phyloP scores from a whole-genome alignment of 2,329 filamentous ascomycete genomes.

The Mycocentrospora acerina region DNA sequence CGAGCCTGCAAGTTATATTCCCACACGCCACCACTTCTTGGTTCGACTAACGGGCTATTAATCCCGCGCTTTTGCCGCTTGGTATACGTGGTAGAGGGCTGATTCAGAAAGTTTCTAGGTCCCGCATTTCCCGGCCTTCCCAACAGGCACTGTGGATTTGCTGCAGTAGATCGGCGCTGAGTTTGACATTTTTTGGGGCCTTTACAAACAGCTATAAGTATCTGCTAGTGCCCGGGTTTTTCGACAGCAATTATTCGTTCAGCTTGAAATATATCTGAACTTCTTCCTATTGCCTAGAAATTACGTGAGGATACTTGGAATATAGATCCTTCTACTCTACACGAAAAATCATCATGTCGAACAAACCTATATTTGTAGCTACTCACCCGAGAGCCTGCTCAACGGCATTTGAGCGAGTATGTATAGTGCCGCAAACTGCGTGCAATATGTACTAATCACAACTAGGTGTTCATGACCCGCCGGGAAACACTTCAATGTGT shows the following conservation, averaged over 20 bases:
- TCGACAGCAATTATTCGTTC: constrained; percentile 22
- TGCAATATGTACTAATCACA: constrained; percentile 5
- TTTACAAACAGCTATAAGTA: constrained; percentile 21
- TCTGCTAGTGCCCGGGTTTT: constrained; percentile 24
- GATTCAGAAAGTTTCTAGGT: constrained; percentile 13
- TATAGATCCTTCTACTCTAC: constrained; percentile 19
- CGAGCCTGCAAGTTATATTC: not conserved
- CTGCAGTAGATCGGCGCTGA: constrained; percentile 15
- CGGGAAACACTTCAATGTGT: constrained; percentile 77
- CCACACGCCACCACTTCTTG: constrained; percentile 10
- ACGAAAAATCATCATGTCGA: constrained; percentile 58
- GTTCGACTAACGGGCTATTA: constrained; percentile 7
- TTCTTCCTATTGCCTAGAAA: constrained; percentile 4
- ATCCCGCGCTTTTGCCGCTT: constrained; percentile 4
- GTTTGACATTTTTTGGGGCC: constrained; percentile 5
- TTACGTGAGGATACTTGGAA: constrained; percentile 25
- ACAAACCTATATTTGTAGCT: constrained; percentile 83
- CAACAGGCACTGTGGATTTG: constrained; percentile 33
- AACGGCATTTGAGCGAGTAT: constrained; percentile 92
- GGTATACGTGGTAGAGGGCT: constrained; percentile 12
- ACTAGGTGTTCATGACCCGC: constrained; percentile 87
- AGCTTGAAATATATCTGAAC: constrained; percentile 34
- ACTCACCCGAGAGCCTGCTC: constrained; percentile 95
- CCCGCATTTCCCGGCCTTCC: constrained; percentile 16
- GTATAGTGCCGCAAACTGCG: constrained; percentile 18